These are phyloP conservation scores for Sugiyamaella novakii DNA, from an alignment of 1,139 yeast genomes.

Conservation along the genomic window DNA sequence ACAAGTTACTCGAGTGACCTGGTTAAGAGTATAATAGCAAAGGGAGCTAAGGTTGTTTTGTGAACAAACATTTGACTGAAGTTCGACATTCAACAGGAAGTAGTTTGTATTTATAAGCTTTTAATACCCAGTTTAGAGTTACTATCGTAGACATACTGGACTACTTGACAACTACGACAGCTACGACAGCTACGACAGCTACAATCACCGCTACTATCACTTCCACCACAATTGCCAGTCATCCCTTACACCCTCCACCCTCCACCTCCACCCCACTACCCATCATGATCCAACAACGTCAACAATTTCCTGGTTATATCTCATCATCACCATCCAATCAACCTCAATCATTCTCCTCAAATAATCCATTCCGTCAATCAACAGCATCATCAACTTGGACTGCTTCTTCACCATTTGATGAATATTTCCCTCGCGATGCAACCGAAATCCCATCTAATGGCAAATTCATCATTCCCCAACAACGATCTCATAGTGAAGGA, in stretches of 20 bases:
- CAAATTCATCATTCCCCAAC: conserved; percentile 10
- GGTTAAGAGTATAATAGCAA: too few species aligned
- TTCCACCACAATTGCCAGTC: too few species aligned
- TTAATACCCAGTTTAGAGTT: neutral
- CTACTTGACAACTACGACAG: too few species aligned
- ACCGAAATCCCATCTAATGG: conserved; percentile 7
- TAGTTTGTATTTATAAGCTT: neutral
- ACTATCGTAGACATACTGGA: too few species aligned
- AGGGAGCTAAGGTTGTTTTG: too few species aligned
- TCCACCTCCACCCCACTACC: too few species aligned
- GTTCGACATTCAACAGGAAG: too few species aligned
- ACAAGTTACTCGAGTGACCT: too few species aligned
- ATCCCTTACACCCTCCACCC: too few species aligned
- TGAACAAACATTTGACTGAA: too few species aligned
- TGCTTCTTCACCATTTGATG: conserved; percentile 20
- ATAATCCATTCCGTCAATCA: conserved; percentile 35
- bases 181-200: too few species aligned
- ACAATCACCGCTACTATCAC: too few species aligned
- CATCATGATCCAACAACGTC: conserved; percentile 20
- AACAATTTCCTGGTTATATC: conserved; percentile 25
- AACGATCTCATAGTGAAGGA: conserved; percentile 15
- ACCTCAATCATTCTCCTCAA: conserved; percentile 29
- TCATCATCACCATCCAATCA: conserved; percentile 9
- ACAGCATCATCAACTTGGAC: conserved; percentile 24
- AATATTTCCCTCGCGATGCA: conserved; percentile 12